Percentiles rank a stretch among this genome's conserved stretches.
These are phyloP conservation scores for Dipsacomyces acuminosporus DNA, from an alignment of 371 early-diverging fungal genomes.

Conservation along the genomic window DNA sequence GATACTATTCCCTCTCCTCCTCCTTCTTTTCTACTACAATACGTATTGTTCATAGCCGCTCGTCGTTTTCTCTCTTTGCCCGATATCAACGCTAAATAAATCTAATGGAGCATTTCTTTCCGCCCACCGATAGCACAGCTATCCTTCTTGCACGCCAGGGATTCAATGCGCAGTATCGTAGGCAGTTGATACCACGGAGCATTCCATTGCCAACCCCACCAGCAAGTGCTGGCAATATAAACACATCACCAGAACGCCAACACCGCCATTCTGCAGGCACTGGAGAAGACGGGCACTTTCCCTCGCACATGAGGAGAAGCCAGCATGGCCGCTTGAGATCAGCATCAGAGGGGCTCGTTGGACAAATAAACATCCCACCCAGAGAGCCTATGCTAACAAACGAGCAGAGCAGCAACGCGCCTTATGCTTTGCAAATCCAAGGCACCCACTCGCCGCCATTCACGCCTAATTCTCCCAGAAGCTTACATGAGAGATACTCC, in stretches of 20 bases:
- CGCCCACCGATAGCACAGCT: neutral
- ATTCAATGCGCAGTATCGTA: neutral
- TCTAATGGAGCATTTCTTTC: neutral
- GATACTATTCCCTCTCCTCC: no score
- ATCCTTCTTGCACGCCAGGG: neutral
- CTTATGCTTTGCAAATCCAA: no score
- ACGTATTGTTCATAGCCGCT: no score
- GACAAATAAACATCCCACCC: no score
- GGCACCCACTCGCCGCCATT: conserved; percentile 7
- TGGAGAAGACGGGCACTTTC: neutral
- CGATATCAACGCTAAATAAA: no score
- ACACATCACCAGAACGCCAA: neutral
- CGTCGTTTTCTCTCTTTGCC: no score
- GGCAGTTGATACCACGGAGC: neutral
- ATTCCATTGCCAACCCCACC: neutral
- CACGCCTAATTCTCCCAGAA: conserved; percentile 8
- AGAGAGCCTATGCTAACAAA: no score
- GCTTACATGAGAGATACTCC: conserved; percentile 19
- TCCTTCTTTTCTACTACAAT: no score
- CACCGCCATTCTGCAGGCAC: neutral
- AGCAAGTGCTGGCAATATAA: neutral
- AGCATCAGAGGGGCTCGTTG: neutral
- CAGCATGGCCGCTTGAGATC: neutral
- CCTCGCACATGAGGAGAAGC: neutral
- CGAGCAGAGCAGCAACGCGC: no score